Evolutionary conservation across 805 yeast genomes (phyloP).

Genomic region (Spencermartinsiella europaea): DNA sequence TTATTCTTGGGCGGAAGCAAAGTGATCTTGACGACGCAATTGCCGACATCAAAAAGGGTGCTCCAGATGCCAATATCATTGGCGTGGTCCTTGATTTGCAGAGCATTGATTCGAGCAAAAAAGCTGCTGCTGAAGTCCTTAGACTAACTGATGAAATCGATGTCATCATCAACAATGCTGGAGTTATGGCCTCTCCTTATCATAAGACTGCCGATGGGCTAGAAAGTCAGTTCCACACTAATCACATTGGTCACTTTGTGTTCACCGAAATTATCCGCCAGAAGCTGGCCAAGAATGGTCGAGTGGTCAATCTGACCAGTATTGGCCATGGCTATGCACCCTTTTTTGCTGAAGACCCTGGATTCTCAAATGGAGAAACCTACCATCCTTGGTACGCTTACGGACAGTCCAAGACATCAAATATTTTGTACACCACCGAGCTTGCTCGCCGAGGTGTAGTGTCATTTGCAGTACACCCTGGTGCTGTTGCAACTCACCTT

Average conservation of each 20-base stretch:
- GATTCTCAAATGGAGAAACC: slow-evolving; percentile 5
- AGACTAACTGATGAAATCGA: slow-evolving; percentile 37
- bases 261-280: slow-evolving; percentile 42
- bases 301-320: slow-evolving; percentile 9
- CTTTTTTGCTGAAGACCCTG: slow-evolving; percentile 8
- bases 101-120: slow-evolving; percentile 12
- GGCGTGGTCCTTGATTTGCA: slow-evolving; percentile 15
- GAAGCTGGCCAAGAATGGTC: slow-evolving; percentile 6
- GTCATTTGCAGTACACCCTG: slow-evolving; percentile 10
- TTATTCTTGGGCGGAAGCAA: slow-evolving; percentile 10
- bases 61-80: slow-evolving; percentile 8
- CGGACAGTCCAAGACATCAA: slow-evolving; percentile 71
- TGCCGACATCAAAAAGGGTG: slow-evolving; percentile 4
- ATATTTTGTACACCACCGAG: slow-evolving; percentile 43
- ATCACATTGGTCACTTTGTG: slow-evolving; percentile 69
- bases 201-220: slow-evolving; percentile 59
- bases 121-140: slow-evolving; percentile 17
- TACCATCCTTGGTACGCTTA: slow-evolving; percentile 32
- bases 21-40: slow-evolving; percentile 9
- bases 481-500: slow-evolving; percentile 10
- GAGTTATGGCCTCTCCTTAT: slow-evolving; percentile 70
- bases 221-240: slow-evolving; percentile 76
- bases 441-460: slow-evolving; percentile 5
- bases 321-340: slow-evolving; percentile 11
- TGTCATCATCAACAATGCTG: slow-evolving; percentile 70